A percentile compares a stretch with the other conserved stretches of the same genome.
phyloP scores from a whole-genome alignment of 2,329 filamentous ascomycete species.

The Arthrinium phaeospermum region DNA sequence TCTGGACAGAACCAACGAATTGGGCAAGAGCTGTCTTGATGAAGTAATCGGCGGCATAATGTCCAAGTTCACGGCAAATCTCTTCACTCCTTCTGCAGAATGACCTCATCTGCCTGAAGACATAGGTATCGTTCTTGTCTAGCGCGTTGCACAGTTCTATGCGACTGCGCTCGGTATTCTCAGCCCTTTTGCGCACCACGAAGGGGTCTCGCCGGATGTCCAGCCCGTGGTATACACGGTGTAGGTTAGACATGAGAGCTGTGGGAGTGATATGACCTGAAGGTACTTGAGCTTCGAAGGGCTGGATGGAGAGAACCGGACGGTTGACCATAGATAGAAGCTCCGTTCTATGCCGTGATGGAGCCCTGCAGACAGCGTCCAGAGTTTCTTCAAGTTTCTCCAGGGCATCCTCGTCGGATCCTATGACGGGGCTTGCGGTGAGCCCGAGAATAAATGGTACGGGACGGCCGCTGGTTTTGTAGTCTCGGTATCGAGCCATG shows the following conservation, averaged over 20 bases:
- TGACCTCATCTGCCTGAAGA: slow-evolving; percentile 59
- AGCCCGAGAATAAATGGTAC: slow-evolving; percentile 77
- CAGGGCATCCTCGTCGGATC: slow-evolving; percentile 60
- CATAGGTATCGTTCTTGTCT: slow-evolving; percentile 54
- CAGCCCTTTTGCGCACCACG: slow-evolving; percentile 52
- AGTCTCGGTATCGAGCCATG: slow-evolving; percentile 73
- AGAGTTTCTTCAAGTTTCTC: slow-evolving; percentile 71
- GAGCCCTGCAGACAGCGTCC: slow-evolving; percentile 71
- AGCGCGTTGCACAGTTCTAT: slow-evolving; percentile 46
- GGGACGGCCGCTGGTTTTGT: slow-evolving; percentile 41
- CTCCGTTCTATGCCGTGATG: slow-evolving; percentile 71
- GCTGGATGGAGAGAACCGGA: slow-evolving; percentile 57
- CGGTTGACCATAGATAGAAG: slow-evolving; percentile 71
- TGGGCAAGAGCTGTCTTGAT: slow-evolving; percentile 55
- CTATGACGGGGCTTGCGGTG: slow-evolving; percentile 79
- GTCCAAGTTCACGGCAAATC: slow-evolving; percentile 64
- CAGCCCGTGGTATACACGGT: slow-evolving; percentile 47
- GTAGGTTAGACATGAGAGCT: slow-evolving; percentile 52
- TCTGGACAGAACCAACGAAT: slow-evolving; percentile 34
- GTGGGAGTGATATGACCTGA: slow-evolving; percentile 17
- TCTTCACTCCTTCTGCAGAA: slow-evolving; percentile 57
- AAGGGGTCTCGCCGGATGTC: slow-evolving; percentile 68
- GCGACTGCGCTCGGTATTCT: slow-evolving; percentile 48
- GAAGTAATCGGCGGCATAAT: slow-evolving; percentile 73
- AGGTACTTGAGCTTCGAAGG: slow-evolving; percentile 35